A percentile compares a stretch with the other conserved stretches of the same genome.
Evolutionary conservation across 352 stramenopile species (phyloP).

Genomic region (Phytophthora multivora): DNA sequence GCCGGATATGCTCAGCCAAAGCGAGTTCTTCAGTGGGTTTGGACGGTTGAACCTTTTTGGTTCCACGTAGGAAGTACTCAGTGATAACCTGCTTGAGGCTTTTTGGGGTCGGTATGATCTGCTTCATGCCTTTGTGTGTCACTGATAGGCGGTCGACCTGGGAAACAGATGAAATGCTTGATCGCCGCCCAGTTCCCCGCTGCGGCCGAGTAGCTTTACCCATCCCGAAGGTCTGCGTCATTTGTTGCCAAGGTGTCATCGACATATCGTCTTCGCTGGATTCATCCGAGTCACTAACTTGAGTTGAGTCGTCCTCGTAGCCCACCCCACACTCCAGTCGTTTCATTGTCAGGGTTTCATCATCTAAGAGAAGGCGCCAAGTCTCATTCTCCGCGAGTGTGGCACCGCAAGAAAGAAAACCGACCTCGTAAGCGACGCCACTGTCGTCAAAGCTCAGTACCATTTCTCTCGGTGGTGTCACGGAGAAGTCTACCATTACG

Average conservation of each 20-base stretch:
- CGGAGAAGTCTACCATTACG: slow-evolving; percentile 61
- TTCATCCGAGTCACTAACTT: slow-evolving; percentile 84
- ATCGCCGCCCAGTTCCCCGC: slow-evolving; percentile 44
- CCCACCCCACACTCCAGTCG: slow-evolving; percentile 74
- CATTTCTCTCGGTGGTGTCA: slow-evolving; percentile 40
- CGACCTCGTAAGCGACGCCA: slow-evolving; percentile 1
- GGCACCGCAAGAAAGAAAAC: neutral
- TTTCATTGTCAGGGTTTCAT: slow-evolving; percentile 60
- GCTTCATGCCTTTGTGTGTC: slow-evolving; percentile 54
- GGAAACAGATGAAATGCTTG: slow-evolving; percentile 68
- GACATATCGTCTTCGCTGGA: slow-evolving; percentile 78
- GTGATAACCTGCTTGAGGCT: slow-evolving; percentile 65
- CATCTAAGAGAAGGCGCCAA: slow-evolving; percentile 40
- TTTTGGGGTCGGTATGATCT: slow-evolving; percentile 54
- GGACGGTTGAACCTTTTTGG: slow-evolving; percentile 69
- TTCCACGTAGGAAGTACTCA: slow-evolving; percentile 68
- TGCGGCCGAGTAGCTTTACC: slow-evolving; percentile 37
- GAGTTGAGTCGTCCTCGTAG: slow-evolving; percentile 81
- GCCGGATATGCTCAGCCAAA: slow-evolving; percentile 35
- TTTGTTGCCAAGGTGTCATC: slow-evolving; percentile 86
- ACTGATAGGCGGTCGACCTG: slow-evolving; percentile 65
- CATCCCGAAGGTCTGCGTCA: slow-evolving; percentile 86
- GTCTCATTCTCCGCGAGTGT: slow-evolving; percentile 5
- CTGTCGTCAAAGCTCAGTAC: slow-evolving; percentile 33
- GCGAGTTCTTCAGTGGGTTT: slow-evolving; percentile 29